Evolutionary conservation across 1,284 basidiomycete species (phyloP).

Genomic region (Tausonia pullulans): DNA sequence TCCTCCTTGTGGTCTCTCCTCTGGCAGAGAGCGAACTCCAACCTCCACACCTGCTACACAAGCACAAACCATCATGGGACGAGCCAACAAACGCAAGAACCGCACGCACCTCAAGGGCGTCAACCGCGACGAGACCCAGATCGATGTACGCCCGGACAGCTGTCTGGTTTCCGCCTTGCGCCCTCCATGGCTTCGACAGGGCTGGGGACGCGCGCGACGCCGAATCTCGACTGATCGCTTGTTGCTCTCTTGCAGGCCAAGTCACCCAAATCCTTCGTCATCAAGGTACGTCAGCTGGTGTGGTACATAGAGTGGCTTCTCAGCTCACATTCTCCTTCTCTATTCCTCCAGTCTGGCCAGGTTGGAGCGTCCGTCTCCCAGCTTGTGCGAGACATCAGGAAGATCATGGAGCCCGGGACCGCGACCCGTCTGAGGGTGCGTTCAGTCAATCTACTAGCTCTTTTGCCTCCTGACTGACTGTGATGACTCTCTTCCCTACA

Average conservation of each 20-base stretch:
- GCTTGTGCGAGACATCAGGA: conserved; percentile 82
- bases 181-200: not conserved
- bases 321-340: not conserved
- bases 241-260: conserved; percentile 23
- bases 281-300: conserved; percentile 44
- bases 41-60: no score
- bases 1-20: no score
- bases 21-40: no score
- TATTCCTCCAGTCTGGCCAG: conserved; percentile 51
- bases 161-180: not conserved
- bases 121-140: conserved; percentile 29
- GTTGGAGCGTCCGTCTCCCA: conserved; percentile 79
- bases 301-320: not conserved
- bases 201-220: no score
- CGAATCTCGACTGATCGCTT: not conserved
- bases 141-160: conserved; percentile 16
- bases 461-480: not conserved
- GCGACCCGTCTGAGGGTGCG: conserved; percentile 74
- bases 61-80: no score
- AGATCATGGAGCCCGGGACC: conserved; percentile 97
- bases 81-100: conserved; percentile 63
- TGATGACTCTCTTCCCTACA: conserved; percentile 32
- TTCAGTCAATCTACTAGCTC: conserved; percentile 16
- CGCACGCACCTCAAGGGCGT: conserved; percentile 69
- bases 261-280: conserved; percentile 55